These are phyloP conservation scores for Blattamonas nauphoetae DNA, from an alignment of 78 protist genomes.

Conservation along the genomic window DNA sequence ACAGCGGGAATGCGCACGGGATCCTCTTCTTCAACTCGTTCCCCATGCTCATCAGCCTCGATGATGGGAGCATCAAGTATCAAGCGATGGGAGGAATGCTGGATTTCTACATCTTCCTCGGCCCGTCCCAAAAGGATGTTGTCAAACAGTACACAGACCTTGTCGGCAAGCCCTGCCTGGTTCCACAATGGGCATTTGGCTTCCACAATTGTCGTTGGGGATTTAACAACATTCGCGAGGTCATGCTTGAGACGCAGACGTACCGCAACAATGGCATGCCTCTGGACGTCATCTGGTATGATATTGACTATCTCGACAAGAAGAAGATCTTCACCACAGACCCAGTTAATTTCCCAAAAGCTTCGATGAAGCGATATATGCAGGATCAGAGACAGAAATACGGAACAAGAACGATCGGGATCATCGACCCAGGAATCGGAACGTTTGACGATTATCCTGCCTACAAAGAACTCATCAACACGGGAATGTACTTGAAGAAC, in stretches of 20 bases:
- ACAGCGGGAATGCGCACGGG: not conserved
- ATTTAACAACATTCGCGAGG: not conserved
- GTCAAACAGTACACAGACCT: not conserved
- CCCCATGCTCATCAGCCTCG: not conserved
- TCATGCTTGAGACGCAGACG: not conserved
- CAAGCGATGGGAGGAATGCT: not conserved
- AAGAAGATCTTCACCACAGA: too few relatives aligned
- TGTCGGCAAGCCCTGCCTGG: not conserved
- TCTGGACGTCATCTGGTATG: too few relatives aligned
- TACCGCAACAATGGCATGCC: too few relatives aligned
- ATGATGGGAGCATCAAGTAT: not conserved
- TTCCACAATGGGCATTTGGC: not conserved
- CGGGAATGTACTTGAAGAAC: not conserved
- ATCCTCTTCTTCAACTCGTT: not conserved
- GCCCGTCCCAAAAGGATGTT: not conserved
- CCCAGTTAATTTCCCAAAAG: not conserved
- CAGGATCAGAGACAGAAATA: not conserved
- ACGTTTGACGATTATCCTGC: not conserved
- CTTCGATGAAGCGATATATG: not conserved
- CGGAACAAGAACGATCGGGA: not conserved
- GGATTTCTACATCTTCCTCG: not conserved
- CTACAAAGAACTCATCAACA: not conserved
- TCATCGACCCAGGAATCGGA: not conserved
- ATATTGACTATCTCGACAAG: too few relatives aligned
- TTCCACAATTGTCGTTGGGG: not conserved